Evolutionary conservation across 2,329 filamentous ascomycete genomes (phyloP).

Genomic region (Alternaria arbusti): DNA sequence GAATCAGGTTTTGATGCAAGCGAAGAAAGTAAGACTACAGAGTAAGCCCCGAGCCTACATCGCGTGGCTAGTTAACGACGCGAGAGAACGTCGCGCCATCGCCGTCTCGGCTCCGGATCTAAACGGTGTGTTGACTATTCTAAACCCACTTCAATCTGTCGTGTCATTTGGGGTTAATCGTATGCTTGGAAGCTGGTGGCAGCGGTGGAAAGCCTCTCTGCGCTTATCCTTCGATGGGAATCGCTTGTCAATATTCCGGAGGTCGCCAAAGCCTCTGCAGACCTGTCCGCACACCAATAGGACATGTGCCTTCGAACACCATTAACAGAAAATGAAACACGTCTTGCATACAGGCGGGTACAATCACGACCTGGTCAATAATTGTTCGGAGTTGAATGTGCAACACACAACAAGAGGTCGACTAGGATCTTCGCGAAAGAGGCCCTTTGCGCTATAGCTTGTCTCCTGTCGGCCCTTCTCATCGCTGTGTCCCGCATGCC

Average conservation of each 20-base stretch:
- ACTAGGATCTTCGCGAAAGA: conserved; percentile 33
- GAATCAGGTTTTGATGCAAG: neutral
- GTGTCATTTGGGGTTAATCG: neutral
- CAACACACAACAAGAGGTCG: conserved; percentile 3
- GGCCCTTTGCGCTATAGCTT: conserved; percentile 22
- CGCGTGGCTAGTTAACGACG: neutral
- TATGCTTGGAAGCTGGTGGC: conserved; percentile 1
- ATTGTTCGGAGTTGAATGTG: conserved; percentile 14
- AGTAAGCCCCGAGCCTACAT: neutral
- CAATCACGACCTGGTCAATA: conserved; percentile 22
- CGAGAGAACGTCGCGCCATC: neutral
- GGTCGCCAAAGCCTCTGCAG: conserved; percentile 16
- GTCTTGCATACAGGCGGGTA: conserved; percentile 23
- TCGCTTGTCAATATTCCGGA: neutral
- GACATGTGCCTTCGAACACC: conserved; percentile 4
- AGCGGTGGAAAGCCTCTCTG: conserved; percentile 30
- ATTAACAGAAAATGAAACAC: conserved; percentile 27
- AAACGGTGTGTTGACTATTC: neutral
- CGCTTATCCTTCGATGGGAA: conserved; percentile 36
- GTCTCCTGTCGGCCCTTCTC: conserved; percentile 18
- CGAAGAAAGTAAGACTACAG: conserved; percentile 2
- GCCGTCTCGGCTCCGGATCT: neutral
- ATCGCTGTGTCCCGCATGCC: conserved; percentile 13
- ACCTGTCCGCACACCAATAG: conserved; percentile 29
- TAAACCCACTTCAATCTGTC: neutral